Percentiles rank a stretch among this genome's conserved stretches.
Conservation (phyloP, 176 grass and related monocot genomes). For the Puccinellia tenuiflora region DNA sequence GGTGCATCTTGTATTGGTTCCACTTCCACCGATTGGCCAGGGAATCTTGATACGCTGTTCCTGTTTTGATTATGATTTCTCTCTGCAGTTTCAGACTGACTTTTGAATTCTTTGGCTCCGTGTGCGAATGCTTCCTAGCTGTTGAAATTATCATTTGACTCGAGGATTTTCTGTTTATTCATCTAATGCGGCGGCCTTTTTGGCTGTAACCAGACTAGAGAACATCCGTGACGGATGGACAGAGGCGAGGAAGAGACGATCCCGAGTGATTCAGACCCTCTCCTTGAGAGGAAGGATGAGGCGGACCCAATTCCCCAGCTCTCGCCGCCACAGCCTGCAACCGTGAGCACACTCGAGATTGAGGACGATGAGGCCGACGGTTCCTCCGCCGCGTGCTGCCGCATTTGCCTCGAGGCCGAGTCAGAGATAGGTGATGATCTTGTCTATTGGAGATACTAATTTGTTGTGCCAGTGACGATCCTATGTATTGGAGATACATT, state of each 20-base stretch:
- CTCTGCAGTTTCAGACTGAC: neutral
- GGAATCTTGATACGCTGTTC: neutral
- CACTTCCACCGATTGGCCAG: neutral
- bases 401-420: constrained; percentile 84
- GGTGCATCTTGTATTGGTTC: neutral
- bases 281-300: constrained; percentile 29
- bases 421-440: constrained; percentile 56
- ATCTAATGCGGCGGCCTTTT: neutral
- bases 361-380: constrained; percentile 71
- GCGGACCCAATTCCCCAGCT: neutral
- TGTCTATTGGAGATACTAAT: neutral
- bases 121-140: neutral
- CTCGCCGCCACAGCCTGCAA: constrained; percentile 20
- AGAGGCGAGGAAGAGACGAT: constrained; percentile 23
- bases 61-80: neutral
- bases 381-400: constrained; percentile 68
- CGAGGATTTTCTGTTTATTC: constrained; percentile 5
- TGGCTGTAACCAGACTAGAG: neutral
- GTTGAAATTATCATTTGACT: constrained; percentile 7
- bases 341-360: constrained; percentile 41
- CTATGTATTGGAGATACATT: neutral
- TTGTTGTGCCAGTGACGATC: constrained; percentile 31
- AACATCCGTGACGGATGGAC: constrained; percentile 18
- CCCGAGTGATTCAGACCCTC: constrained; percentile 45
- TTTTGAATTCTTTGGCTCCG: neutral